Conservation (phyloP, 2,329 filamentous ascomycete species). For the Raffaelea arxii region DNA sequence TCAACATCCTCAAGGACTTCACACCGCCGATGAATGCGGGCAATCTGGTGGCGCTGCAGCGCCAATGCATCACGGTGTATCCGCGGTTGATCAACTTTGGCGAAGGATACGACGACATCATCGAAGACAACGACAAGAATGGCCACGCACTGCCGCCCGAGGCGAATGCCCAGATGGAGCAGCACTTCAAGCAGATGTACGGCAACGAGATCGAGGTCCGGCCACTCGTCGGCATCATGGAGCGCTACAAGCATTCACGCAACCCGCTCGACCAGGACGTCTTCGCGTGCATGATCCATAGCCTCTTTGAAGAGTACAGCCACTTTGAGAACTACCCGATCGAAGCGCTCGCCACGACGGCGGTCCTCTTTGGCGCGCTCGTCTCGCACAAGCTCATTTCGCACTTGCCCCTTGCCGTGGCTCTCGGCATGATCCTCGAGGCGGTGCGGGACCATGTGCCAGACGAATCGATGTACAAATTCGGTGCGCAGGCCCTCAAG, state of each 20-base stretch:
- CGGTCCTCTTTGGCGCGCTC: conserved; percentile 91
- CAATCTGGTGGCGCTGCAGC: conserved; percentile 71
- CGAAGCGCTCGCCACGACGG: conserved; percentile 91
- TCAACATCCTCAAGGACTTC: conserved; percentile 70
- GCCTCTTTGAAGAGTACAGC: conserved; percentile 91
- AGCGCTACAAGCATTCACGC: conserved; percentile 78
- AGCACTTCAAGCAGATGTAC: conserved; percentile 98
- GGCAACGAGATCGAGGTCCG: conserved; percentile 79
- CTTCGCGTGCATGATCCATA: conserved; percentile 97
- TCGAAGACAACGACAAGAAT: conserved; percentile 72
- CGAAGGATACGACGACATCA: conserved; percentile 82
- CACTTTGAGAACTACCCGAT: conserved; percentile 93
- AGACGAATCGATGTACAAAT: conserved; percentile 93
- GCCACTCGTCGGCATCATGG: conserved; percentile 74
- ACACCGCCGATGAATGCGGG: conserved; percentile 49
- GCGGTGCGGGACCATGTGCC: conserved; percentile 77
- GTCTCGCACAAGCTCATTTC: conserved; percentile 90
- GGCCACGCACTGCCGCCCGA: conserved; percentile 72
- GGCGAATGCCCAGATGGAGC: conserved; percentile 88
- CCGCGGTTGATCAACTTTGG: conserved; percentile 94
- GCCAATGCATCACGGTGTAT: conserved; percentile 84
- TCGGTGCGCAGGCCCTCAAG: conserved; percentile 88
- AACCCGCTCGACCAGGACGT: conserved; percentile 83
- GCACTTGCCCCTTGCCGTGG: conserved; percentile 82
- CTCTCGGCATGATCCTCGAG: conserved; percentile 96